A percentile compares a stretch with the other conserved stretches of the same genome.
These are phyloP conservation scores for Meyerozyma smithsonii DNA, from an alignment of 1,139 yeast genomes.

Conservation along the genomic window DNA sequence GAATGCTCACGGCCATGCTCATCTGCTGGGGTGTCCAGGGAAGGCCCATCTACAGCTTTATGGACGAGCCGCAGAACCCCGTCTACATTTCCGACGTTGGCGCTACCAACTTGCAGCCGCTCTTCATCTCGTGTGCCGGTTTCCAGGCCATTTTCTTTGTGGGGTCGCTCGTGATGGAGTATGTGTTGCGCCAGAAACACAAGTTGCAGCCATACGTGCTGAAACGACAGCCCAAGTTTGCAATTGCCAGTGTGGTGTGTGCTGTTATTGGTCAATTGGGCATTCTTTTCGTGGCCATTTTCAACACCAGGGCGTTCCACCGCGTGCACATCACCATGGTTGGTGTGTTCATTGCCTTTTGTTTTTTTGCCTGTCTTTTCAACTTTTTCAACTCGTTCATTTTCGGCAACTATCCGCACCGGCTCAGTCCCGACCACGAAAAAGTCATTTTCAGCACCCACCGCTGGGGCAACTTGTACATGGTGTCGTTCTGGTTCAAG, in stretches of 20 bases:
- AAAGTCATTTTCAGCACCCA: slow-evolving; percentile 29
- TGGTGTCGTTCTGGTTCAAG: slow-evolving; percentile 52
- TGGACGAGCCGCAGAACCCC: slow-evolving; percentile 46
- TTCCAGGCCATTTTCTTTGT: slow-evolving; percentile 76
- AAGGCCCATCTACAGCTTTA: slow-evolving; percentile 60
- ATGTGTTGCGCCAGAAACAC: slow-evolving; percentile 46
- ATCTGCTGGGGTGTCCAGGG: slow-evolving; percentile 74
- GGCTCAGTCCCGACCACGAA: slow-evolving; percentile 39
- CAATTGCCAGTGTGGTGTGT: slow-evolving; percentile 46
- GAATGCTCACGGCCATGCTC: slow-evolving; percentile 70
- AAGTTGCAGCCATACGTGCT: slow-evolving; percentile 53
- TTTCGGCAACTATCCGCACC: slow-evolving; percentile 52
- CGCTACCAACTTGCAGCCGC: slow-evolving; percentile 77
- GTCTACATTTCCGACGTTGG: slow-evolving; percentile 82
- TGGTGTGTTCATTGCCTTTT: slow-evolving; percentile 64
- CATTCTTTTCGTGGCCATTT: slow-evolving; percentile 67
- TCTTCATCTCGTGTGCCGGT: slow-evolving; percentile 76
- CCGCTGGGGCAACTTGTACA: slow-evolving; percentile 39
- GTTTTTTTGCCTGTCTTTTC: slow-evolving; percentile 60
- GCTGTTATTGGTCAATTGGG: slow-evolving; percentile 73
- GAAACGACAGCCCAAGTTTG: slow-evolving; percentile 43
- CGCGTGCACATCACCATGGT: slow-evolving; percentile 69
- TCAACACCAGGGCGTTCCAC: slow-evolving; percentile 59
- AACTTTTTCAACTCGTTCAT: slow-evolving; percentile 56
- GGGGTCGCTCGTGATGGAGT: slow-evolving; percentile 59